Conservation (phyloP, 306 rosid species). For the Lagenaria siceraria region DNA sequence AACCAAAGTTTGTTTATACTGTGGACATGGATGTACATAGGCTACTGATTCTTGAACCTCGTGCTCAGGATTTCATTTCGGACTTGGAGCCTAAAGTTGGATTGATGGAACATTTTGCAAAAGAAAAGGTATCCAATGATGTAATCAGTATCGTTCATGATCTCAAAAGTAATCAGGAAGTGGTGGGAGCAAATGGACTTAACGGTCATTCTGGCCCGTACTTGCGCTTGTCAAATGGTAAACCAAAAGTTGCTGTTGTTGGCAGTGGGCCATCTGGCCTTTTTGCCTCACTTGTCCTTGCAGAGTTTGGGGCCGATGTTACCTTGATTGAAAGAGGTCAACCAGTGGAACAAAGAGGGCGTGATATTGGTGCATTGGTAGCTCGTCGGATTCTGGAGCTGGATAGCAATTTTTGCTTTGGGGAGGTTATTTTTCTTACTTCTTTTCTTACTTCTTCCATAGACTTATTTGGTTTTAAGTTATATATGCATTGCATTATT, state of each 20-base stretch:
- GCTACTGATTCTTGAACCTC: constrained; percentile 62
- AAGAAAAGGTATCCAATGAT: constrained; percentile 34
- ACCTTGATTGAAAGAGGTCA: constrained; percentile 98
- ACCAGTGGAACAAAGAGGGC: constrained; percentile 89
- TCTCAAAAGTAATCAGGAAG: constrained; percentile 23
- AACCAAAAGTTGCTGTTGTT: constrained; percentile 70
- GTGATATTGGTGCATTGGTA: constrained; percentile 79
- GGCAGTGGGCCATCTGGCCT: constrained; percentile 96
- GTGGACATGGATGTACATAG: constrained; percentile 84
- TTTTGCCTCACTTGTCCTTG: constrained; percentile 81
- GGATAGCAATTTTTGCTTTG: constrained; percentile 96
- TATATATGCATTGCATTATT: not conserved
- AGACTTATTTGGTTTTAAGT: constrained; percentile 3
- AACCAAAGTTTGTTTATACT: constrained; percentile 81
- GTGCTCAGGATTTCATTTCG: constrained; percentile 73
- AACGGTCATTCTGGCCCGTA: constrained; percentile 13
- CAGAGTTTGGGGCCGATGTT: constrained; percentile 84
- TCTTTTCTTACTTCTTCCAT: constrained; percentile 13
- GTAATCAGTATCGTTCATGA: constrained; percentile 41
- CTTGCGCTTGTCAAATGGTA: constrained; percentile 15
- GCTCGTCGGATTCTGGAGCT: constrained; percentile 55
- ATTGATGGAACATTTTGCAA: constrained; percentile 48
- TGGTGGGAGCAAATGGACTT: constrained; percentile 22
- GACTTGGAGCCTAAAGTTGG: constrained; percentile 75
- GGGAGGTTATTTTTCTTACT: constrained; percentile 59